Percentiles rank a stretch among this genome's conserved stretches.
These are phyloP conservation scores for Neurospora sublineolata DNA, from an alignment of 495 filamentous ascomycete genomes.

Conservation along the genomic window DNA sequence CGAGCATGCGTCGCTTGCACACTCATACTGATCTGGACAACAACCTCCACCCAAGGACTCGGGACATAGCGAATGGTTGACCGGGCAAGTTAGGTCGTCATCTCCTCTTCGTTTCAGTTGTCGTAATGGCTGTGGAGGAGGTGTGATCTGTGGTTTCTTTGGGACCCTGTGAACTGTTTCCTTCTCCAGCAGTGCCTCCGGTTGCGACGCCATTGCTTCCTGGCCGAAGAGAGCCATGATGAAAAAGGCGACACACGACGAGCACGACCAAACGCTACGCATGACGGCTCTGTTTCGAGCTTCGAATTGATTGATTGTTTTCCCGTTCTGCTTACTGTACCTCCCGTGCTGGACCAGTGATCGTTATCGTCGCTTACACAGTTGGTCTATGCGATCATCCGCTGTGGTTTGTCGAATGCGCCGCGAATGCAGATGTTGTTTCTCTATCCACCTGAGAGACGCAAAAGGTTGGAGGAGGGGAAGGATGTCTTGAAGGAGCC, in stretches of 20 bases:
- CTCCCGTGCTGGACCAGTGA: neutral
- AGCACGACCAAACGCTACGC: constrained; percentile 18
- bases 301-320: neutral
- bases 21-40: constrained; percentile 31
- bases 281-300: constrained; percentile 12
- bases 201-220: constrained; percentile 12
- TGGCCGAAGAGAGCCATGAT: constrained; percentile 15
- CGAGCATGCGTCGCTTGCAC: constrained; percentile 31
- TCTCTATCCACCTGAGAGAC: neutral
- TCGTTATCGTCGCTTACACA: neutral
- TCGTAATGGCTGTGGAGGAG: constrained; percentile 14
- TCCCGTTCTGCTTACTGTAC: neutral
- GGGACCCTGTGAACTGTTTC: constrained; percentile 23
- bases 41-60: constrained; percentile 28
- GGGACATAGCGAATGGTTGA: constrained; percentile 25
- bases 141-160: constrained; percentile 15
- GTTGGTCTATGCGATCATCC: neutral
- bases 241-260: constrained; percentile 15
- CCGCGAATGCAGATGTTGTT: neutral
- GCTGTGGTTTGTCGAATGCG: neutral
- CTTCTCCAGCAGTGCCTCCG: constrained; percentile 2
- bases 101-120: constrained; percentile 8
- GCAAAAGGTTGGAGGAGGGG: neutral
- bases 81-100: constrained; percentile 15
- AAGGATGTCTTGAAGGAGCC: neutral